Conservation (phyloP, 768 basidiomycete species). For the Russula ochroleuca region DNA sequence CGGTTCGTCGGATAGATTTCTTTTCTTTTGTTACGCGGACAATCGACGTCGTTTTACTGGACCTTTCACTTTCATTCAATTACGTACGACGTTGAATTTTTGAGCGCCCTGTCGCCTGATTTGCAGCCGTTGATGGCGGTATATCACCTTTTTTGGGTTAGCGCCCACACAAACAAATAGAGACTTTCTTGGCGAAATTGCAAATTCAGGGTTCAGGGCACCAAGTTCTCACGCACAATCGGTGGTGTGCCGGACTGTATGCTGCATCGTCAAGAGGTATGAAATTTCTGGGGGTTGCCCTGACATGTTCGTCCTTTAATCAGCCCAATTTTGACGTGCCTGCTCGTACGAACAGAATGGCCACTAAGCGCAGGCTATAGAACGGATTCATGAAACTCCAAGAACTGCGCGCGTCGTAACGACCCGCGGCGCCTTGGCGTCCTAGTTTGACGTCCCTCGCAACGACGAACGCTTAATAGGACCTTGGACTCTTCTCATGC, state of each 20-base stretch:
- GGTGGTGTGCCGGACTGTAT: too few species aligned
- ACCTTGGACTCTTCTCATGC: neutral
- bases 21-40: neutral
- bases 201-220: too few species aligned
- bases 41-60: neutral
- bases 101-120: neutral
- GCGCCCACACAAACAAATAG: neutral
- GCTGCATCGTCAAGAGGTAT: too few species aligned
- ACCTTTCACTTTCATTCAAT: neutral
- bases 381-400: neutral
- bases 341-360: too few species aligned
- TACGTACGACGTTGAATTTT: neutral
- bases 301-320: too few species aligned
- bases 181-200: too few species aligned
- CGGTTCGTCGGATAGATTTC: neutral
- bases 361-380: too few species aligned
- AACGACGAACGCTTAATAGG: neutral
- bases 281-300: too few species aligned
- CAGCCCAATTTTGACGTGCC: too few species aligned
- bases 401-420: neutral
- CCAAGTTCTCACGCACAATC: too few species aligned
- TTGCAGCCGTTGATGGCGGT: neutral
- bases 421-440: neutral
- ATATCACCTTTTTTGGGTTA: neutral
- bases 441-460: neutral